Conservation (phyloP, 495 filamentous ascomycete species). For the Hamigera avellanea region DNA sequence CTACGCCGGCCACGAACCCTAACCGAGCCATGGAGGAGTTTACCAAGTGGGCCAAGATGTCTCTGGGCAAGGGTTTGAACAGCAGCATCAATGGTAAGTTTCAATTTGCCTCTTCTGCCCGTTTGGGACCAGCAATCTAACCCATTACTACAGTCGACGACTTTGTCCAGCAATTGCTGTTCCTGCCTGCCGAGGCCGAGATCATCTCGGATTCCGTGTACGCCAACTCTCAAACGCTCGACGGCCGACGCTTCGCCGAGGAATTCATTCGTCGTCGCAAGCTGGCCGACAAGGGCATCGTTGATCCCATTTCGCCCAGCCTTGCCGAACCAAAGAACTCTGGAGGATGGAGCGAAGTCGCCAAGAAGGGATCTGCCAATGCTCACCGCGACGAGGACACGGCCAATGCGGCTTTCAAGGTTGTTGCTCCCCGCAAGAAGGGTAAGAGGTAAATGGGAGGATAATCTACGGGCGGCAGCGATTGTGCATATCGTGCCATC, state of each 20-base stretch:
- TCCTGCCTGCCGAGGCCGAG: conserved; percentile 61
- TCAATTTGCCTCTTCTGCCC: conserved; percentile 1
- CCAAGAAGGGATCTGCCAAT: conserved; percentile 67
- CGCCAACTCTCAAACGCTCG: conserved; percentile 69
- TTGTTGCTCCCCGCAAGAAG: conserved; percentile 90
- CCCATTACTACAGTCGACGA: conserved; percentile 52
- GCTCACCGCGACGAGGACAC: conserved; percentile 38
- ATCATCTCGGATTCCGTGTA: conserved; percentile 88
- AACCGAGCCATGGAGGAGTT: conserved; percentile 74
- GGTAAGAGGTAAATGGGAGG: conserved; percentile 49
- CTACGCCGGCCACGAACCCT: conserved; percentile 27
- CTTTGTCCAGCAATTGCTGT: conserved; percentile 62
- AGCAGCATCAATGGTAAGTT: conserved; percentile 46
- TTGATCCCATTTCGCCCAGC: conserved; percentile 40
- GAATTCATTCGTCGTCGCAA: conserved; percentile 89
- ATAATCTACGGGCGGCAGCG: background rate
- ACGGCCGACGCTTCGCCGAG: conserved; percentile 84
- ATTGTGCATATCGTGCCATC: background rate
- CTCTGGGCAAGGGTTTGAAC: conserved; percentile 52
- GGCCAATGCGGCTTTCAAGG: conserved; percentile 61
- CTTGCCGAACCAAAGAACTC: conserved; percentile 30
- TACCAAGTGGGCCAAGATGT: conserved; percentile 75
- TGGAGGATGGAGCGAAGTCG: conserved; percentile 94
- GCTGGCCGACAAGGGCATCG: conserved; percentile 79
- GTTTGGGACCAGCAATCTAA: background rate